phyloP scores from a whole-genome alignment of 176 grass and related monocot genomes.

The Leersia perrieri region DNA sequence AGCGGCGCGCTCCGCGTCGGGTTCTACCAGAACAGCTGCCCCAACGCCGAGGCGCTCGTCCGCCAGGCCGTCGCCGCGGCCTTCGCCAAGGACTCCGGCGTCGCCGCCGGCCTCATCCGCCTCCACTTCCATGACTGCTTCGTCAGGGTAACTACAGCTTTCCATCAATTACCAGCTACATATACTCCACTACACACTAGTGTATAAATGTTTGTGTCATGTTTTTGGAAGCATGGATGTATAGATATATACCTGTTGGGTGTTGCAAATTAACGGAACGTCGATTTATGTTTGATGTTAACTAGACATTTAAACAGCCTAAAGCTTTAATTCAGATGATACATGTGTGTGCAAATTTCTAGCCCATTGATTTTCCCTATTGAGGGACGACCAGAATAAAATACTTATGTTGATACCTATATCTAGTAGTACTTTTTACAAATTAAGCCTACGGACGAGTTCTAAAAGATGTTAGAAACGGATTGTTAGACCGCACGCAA shows the following conservation, averaged over 20 bases:
- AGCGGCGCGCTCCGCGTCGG: constrained; percentile 51
- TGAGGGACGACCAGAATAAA: no score
- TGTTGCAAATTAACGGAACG: not conserved
- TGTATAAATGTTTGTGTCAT: no score
- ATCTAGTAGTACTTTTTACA: no score
- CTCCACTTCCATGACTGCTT: constrained; percentile 91
- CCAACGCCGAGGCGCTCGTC: constrained; percentile 64
- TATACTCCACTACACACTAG: no score
- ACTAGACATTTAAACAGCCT: not conserved
- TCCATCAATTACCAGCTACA: no score
- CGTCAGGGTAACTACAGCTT: constrained; percentile 61
- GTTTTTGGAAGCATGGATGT: no score
- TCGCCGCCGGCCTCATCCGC: constrained; percentile 77
- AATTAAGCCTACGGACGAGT: no score
- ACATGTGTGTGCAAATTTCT: not conserved
- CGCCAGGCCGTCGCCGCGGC: constrained; percentile 64
- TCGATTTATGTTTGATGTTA: not conserved
- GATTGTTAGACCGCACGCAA: no score
- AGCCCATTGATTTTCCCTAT: no score
- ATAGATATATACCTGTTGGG: not conserved
- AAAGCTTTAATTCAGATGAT: not conserved
- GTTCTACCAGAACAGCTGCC: constrained; percentile 65
- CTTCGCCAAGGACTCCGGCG: constrained; percentile 53
- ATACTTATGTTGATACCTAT: no score
- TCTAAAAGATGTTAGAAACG: no score